These are phyloP conservation scores for Alternaria dauci DNA, from an alignment of 2,329 filamentous ascomycete species.

Conservation along the genomic window DNA sequence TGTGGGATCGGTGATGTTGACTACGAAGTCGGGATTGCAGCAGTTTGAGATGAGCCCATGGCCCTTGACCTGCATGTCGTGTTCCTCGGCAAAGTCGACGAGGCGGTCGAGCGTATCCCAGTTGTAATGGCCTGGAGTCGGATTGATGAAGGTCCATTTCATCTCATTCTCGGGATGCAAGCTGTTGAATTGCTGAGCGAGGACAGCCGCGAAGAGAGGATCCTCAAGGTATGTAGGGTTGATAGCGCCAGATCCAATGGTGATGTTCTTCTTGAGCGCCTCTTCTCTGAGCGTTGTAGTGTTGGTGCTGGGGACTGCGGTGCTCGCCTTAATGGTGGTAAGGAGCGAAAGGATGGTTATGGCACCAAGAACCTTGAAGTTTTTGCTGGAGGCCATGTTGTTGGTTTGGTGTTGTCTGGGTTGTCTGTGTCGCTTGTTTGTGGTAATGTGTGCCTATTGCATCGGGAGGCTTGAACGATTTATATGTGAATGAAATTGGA, in stretches of 20 bases:
- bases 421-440: not conserved
- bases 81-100: constrained; percentile 4
- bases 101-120: constrained; percentile 8
- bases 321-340: not conserved
- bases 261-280: constrained; percentile 6
- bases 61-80: constrained; percentile 16
- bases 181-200: constrained; percentile 14
- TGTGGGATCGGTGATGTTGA: constrained; percentile 14
- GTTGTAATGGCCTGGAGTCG: constrained; percentile 7
- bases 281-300: constrained; percentile 10
- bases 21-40: constrained; percentile 13
- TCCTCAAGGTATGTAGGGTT: constrained; percentile 12
- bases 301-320: not conserved
- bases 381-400: not conserved
- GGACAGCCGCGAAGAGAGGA: constrained; percentile 10
- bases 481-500: not conserved
- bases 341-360: not conserved
- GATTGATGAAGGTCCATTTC: constrained; percentile 13
- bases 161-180: constrained; percentile 17
- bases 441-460: not conserved
- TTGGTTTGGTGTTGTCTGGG: not conserved
- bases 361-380: not conserved
- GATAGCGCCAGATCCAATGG: constrained; percentile 10
- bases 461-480: not conserved
- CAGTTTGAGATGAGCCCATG: constrained; percentile 19